Base-by-base conservation (phyloP, 176 grass and related monocot genomes). In the Zoysia pacifica region DNA sequence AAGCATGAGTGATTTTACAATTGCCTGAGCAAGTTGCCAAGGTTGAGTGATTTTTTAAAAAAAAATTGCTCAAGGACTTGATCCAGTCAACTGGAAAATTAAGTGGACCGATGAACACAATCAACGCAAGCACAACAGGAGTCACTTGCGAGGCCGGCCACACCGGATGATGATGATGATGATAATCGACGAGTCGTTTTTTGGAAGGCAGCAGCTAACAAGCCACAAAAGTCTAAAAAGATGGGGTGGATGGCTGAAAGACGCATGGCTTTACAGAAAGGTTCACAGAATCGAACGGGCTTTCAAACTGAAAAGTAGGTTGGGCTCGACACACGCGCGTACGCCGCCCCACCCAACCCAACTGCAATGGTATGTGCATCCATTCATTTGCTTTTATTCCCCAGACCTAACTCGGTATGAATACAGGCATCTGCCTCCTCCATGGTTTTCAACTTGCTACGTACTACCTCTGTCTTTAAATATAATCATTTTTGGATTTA, bases 301-400 rank as follows among this genome's bases (percentile, higher is more conserved):
- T 84, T 77, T 89, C 83, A 89, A 94, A 79, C 75, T 79, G 84
- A 91, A 94, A 91, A 91, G 87, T 69, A 89, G n/a, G n/a, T 50
- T 41, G 38, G 62, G 75, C 28, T 28, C 28, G 28, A 28, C 28
- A 28, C 28, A 28, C 28, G 28, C 28, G 28, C 28, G 28, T 28
- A 28, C 28, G 28, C 28, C 28, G 28, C 56, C 72, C 49, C 65
- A 60, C 3, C 47, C 54, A 20, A 19, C 72, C 63, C 80, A 88
- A 88, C 76, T 65, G 71, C 85, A 81, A 52, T 75, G 84, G 48
- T 86, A 93, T 93, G 93, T 93, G 93, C 93, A 84, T 93, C 90
- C 85, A 93, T 93, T 87, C 75, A 91, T 89, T 88, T 85, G 82
- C 88, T 93, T 93, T 93, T 85, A 65, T 55, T 79, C 58, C 44